phyloP scores from a whole-genome alignment of 371 early-diverging fungal genomes.

The Mortierella sp. region DNA sequence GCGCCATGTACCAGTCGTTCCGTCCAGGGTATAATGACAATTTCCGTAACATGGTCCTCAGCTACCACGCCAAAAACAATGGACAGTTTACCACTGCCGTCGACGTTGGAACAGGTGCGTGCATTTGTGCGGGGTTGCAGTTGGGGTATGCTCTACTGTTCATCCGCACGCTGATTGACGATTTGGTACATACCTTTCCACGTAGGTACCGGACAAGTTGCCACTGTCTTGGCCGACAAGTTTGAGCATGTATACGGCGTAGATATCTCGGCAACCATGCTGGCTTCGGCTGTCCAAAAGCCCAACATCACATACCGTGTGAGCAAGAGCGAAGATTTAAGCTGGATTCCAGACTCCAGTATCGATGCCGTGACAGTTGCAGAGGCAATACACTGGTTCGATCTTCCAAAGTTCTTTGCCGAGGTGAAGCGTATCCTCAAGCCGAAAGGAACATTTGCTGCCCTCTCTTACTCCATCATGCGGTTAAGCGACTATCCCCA shows the following conservation, averaged over 20 bases:
- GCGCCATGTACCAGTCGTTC: constrained; percentile 52
- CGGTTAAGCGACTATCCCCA: constrained; percentile 56
- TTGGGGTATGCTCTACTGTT: too few species aligned
- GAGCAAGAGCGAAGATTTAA: constrained; percentile 60
- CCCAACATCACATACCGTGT: constrained; percentile 63
- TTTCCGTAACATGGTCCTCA: constrained; percentile 51
- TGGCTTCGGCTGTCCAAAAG: constrained; percentile 54
- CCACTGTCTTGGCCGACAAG: constrained; percentile 56
- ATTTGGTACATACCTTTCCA: not conserved
- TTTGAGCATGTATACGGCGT: constrained; percentile 64
- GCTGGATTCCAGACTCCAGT: constrained; percentile 31
- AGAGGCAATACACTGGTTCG: constrained; percentile 76
- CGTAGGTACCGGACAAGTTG: constrained; percentile 61
- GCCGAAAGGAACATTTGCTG: constrained; percentile 72
- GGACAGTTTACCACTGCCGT: constrained; percentile 53
- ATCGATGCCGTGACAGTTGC: constrained; percentile 70
- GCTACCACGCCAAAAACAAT: constrained; percentile 53
- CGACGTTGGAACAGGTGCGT: constrained; percentile 64
- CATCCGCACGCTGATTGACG: too few species aligned
- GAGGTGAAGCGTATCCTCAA: constrained; percentile 75
- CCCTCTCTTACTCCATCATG: constrained; percentile 67
- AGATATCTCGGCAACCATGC: constrained; percentile 62
- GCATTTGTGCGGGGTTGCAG: too few species aligned
- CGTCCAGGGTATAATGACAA: constrained; percentile 57
- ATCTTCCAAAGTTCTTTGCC: constrained; percentile 62